A percentile compares a stretch with the other conserved stretches of the same genome.
These are phyloP conservation scores for Xanthoconium separans DNA, from an alignment of 1,284 basidiomycete genomes.

Conservation along the genomic window DNA sequence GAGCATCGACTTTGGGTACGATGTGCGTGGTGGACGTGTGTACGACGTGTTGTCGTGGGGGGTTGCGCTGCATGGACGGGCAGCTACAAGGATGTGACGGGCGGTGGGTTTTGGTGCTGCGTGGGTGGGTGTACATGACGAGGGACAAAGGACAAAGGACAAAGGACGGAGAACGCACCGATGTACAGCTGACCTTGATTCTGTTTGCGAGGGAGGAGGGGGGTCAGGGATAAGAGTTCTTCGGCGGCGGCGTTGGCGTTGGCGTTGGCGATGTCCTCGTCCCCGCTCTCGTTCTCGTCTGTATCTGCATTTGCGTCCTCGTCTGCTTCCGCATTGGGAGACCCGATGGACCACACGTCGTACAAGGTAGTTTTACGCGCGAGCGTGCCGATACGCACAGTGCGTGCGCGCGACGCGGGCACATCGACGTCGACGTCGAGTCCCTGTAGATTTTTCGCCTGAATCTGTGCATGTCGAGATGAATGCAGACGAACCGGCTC, in stretches of 20 bases:
- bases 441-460: constrained; percentile 58
- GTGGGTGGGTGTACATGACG: background rate
- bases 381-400: constrained; percentile 44
- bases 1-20: constrained; percentile 57
- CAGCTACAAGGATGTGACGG: constrained; percentile 55
- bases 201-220: constrained; percentile 59
- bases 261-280: constrained; percentile 28
- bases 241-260: constrained; percentile 48
- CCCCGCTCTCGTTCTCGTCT: background rate
- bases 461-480: too few species aligned
- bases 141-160: background rate
- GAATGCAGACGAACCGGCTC: too few species aligned
- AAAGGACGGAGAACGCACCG: constrained; percentile 37
- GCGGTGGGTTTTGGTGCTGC: constrained; percentile 43
- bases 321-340: constrained; percentile 1
- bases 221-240: constrained; percentile 58
- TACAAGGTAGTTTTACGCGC: constrained; percentile 53
- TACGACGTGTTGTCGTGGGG: constrained; percentile 10
- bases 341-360: constrained; percentile 60
- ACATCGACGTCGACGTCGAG: constrained; percentile 40
- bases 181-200: constrained; percentile 59
- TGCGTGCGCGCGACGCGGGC: constrained; percentile 10
- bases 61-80: constrained; percentile 44
- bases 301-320: too few species aligned
- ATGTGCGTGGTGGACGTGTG: constrained; percentile 54